phyloP scores from a whole-genome alignment of 495 filamentous ascomycete genomes.

The Trichoderma parareesei region DNA sequence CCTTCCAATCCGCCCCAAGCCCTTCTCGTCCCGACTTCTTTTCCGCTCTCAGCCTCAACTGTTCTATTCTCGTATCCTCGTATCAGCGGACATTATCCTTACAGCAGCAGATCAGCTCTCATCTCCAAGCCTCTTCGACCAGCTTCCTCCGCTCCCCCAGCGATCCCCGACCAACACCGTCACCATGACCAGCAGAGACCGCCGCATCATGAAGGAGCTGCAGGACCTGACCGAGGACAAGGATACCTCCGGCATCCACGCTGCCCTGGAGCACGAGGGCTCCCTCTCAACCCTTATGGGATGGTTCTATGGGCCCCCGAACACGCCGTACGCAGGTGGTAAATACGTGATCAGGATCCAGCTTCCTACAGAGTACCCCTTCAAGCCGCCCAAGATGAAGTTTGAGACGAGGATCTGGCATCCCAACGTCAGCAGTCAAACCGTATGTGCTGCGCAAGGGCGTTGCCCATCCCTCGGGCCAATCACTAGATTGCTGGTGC shows the following conservation, averaged over 20 bases:
- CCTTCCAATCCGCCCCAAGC: too few relatives aligned
- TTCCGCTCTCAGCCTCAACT: too few relatives aligned
- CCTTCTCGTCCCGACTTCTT: too few relatives aligned
- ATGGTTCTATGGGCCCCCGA: constrained; percentile 77
- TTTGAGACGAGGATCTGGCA: constrained; percentile 97
- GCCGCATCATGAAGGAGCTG: constrained; percentile 88
- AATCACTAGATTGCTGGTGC: too few relatives aligned
- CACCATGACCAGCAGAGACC: constrained; percentile 67
- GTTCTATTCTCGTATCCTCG: too few relatives aligned
- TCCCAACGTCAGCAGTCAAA: constrained; percentile 92
- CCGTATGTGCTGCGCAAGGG: constrained; percentile 48
- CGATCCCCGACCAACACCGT: constrained; percentile 10
- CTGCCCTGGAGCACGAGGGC: constrained; percentile 48
- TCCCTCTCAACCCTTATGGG: constrained; percentile 74
- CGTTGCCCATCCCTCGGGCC: too few relatives aligned
- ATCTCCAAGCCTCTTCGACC: neutral
- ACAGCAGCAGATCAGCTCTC: too few relatives aligned
- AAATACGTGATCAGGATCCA: constrained; percentile 74
- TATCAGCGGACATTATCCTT: too few relatives aligned
- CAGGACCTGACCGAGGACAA: constrained; percentile 72
- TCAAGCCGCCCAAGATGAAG: constrained; percentile 84
- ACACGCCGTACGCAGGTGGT: constrained; percentile 90
- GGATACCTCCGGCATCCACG: constrained; percentile 61
- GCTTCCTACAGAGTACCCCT: constrained; percentile 87
- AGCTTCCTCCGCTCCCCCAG: neutral